Base-by-base conservation (phyloP, 352 stramenopile genomes). In the Phytopythium delawarense region DNA sequence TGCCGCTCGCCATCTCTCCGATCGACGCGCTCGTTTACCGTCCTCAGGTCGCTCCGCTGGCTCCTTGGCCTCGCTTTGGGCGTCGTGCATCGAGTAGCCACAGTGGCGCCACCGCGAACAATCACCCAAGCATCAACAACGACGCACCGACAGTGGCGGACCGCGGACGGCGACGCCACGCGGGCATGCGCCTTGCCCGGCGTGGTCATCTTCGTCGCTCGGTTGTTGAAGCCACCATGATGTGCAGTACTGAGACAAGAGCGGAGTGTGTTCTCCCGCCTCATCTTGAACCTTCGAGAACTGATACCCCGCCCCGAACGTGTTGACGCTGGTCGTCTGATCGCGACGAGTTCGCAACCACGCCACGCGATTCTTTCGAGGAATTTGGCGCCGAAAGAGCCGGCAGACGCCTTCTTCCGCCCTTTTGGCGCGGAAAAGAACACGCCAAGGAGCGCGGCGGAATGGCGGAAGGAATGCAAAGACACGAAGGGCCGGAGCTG, bases 31-130 rank as follows among this genome's bases (percentile, higher is more conserved):
- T 23, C 42, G 18, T 25, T 25, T 48, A 44, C 37, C 15, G 37
- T 20, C 11, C 15, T 4, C 7, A 39, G 34, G 12, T 48, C n/a
- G 18, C 42, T 13, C 20, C 42, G 2, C 42, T 18, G 20, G n/a
- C n/a, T 16, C 8, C 44, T 15, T 30, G 9, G 9, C 7, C 21
- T 50, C 21, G 44, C 44, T 8, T n/a, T 46, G 40, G 9, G 21
- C 32, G 46, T 52, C 46, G 46, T 21, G 30, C 46, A 52, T 25
- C 46, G 46, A 52, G 46, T 34, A 52, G 46, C 46, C 46, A 52
- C 46, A 52, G 23, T 52, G 23, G 23, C 6, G 34, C 7, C 34
- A 13, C 21, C n/a, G 1, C 20, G 7, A 28, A 21, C n/a, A 50
- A 30, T 50, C 46, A 11, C 46, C 46, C 15, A 7, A 4, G 46